Percentiles rank a stretch among this genome's conserved stretches.
Evolutionary conservation across 164 flowering plant genomes (phyloP).

Genomic region (Vitis rotundifolia): DNA sequence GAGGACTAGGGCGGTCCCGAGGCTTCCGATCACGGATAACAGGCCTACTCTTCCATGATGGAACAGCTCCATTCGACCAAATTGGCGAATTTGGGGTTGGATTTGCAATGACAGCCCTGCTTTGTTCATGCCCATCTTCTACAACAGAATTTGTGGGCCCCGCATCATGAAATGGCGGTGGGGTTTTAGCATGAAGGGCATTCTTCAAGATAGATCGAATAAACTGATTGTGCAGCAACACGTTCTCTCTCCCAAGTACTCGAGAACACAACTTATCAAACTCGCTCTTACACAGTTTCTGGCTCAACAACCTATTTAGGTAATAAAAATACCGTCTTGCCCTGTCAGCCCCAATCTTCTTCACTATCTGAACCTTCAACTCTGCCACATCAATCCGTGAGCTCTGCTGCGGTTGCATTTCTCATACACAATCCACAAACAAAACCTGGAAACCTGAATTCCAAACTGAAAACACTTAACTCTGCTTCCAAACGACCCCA

Average conservation of each 20-base stretch:
- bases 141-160: slow-evolving; percentile 34
- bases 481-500: slow-evolving; percentile 14
- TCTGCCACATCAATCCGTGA: slow-evolving; percentile 76
- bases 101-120: slow-evolving; percentile 30
- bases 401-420: slow-evolving; percentile 75
- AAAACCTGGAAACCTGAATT: slow-evolving; percentile 12
- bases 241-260: slow-evolving; percentile 74
- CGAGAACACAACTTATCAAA: slow-evolving; percentile 70
- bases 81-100: slow-evolving; percentile 36
- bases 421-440: slow-evolving; percentile 35
- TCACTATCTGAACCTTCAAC: slow-evolving; percentile 74
- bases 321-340: slow-evolving; percentile 65
- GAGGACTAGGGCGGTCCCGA: slow-evolving; percentile 70
- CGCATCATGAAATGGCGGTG: slow-evolving; percentile 48
- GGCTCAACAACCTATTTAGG: slow-evolving; percentile 68
- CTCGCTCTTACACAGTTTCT: slow-evolving; percentile 75
- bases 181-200: slow-evolving; percentile 67
- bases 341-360: slow-evolving; percentile 81
- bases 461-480: slow-evolving; percentile 4
- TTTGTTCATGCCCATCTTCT: slow-evolving; percentile 56
- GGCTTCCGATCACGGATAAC: slow-evolving; percentile 56
- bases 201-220: slow-evolving; percentile 80
- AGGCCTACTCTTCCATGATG: slow-evolving; percentile 73
- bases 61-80: slow-evolving; percentile 82
- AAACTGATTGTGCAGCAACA: slow-evolving; percentile 77